Percentiles rank a stretch among this genome's conserved stretches.
Conservation (phyloP, 257 asterid species). For the Primulina tabacum region DNA sequence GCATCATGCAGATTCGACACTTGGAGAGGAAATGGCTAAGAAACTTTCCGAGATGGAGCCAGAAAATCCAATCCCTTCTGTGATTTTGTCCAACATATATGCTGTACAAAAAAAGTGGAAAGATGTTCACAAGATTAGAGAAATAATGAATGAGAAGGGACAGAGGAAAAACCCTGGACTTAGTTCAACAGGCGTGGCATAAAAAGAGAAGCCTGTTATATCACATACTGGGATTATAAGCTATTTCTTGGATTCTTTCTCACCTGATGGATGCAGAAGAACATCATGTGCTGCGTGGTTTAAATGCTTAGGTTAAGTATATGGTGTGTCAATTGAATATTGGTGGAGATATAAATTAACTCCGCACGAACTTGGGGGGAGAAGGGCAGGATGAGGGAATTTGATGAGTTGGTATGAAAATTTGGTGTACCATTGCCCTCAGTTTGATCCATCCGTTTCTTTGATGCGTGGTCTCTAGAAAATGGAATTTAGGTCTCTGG, state of each 20-base stretch:
- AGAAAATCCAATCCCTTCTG: constrained; percentile 64
- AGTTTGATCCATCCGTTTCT: no score
- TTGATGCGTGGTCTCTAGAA: no score
- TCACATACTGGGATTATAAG: constrained; percentile 6
- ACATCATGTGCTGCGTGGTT: neutral
- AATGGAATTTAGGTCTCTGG: no score
- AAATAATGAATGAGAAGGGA: constrained; percentile 47
- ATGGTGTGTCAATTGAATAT: no score
- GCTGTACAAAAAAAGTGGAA: constrained; percentile 77
- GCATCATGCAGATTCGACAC: constrained; percentile 45
- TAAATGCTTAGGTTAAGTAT: neutral
- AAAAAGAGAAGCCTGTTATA: constrained; percentile 7
- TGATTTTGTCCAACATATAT: constrained; percentile 77
- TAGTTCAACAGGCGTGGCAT: constrained; percentile 48
- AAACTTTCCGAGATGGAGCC: constrained; percentile 64
- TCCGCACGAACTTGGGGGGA: neutral
- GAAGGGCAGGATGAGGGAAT: neutral
- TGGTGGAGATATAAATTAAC: no score
- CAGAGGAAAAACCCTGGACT: constrained; percentile 55
- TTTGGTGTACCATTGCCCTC: no score
- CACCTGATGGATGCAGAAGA: neutral
- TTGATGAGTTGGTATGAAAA: neutral
- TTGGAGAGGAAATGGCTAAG: constrained; percentile 62
- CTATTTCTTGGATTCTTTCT: neutral
- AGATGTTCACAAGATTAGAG: constrained; percentile 62